Percentiles rank a stretch among this genome's conserved stretches.
These are phyloP conservation scores for Diaporthe ampelina DNA, from an alignment of 2,329 filamentous ascomycete genomes.

Conservation along the genomic window DNA sequence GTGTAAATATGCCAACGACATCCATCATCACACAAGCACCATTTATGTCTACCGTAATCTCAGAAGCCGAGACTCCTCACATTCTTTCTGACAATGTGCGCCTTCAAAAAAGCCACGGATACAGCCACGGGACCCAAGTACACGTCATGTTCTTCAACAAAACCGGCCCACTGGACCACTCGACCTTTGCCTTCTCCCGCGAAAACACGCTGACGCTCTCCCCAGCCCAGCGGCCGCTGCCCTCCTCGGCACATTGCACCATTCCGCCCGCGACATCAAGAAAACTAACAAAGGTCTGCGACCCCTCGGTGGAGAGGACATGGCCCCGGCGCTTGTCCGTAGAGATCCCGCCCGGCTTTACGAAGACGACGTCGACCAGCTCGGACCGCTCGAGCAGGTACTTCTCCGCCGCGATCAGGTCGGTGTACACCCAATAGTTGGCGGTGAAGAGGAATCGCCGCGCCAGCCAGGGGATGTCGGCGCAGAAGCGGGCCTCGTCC, in stretches of 20 bases:
- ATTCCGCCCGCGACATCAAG: constrained; percentile 27
- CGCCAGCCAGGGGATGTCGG: constrained; percentile 1
- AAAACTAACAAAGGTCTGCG: constrained; percentile 33
- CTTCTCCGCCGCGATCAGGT: constrained; percentile 18
- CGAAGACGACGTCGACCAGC: constrained; percentile 25
- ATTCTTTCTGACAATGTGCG: neutral
- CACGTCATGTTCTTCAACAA: constrained; percentile 13
- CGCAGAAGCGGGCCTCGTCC: constrained; percentile 23
- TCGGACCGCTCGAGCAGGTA: constrained; percentile 1
- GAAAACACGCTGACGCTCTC: constrained; percentile 25
- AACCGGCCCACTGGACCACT: neutral
- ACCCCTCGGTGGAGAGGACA: constrained; percentile 10
- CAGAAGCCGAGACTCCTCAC: neutral
- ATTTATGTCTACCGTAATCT: neutral
- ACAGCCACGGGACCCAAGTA: constrained; percentile 9
- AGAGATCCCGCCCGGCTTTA: constrained; percentile 34
- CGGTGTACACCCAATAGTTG: constrained; percentile 29
- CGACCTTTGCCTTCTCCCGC: neutral
- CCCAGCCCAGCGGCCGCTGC: neutral
- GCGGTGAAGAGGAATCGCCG: constrained; percentile 16
- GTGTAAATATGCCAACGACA: too few species aligned
- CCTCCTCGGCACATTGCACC: constrained; percentile 32
- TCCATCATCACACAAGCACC: neutral
- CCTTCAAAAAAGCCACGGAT: constrained; percentile 8
- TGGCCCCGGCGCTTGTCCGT: constrained; percentile 22